phyloP scores from a whole-genome alignment of 2,329 filamentous ascomycete species.

The Hypoxylon sp. region DNA sequence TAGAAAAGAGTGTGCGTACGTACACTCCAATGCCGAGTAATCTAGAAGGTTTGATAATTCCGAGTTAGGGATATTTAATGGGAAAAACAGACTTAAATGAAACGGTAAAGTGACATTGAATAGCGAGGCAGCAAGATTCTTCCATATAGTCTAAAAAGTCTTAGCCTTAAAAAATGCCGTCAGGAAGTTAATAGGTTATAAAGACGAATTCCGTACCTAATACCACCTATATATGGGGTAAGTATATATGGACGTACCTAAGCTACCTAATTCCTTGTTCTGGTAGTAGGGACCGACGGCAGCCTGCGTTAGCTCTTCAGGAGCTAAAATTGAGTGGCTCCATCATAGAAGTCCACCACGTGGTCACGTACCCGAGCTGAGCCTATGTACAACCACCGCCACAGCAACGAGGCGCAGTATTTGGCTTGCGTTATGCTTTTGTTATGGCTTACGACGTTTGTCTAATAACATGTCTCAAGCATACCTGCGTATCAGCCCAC shows the following conservation, averaged over 20 bases:
- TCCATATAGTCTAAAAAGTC: neutral
- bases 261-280: no score
- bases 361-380: neutral
- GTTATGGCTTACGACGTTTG: conserved; percentile 22
- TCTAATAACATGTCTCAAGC: conserved; percentile 16
- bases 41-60: no score
- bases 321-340: conserved; percentile 33
- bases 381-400: conserved; percentile 29
- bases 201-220: no score
- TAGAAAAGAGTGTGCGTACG: no score
- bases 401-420: conserved; percentile 35
- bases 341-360: neutral
- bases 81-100: no score
- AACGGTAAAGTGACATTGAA: no score
- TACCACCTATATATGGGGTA: neutral
- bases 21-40: no score
- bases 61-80: no score
- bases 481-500: conserved; percentile 32
- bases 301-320: conserved; percentile 25
- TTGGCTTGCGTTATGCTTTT: conserved; percentile 25
- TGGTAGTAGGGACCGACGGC: conserved; percentile 5
- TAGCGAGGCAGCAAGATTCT: no score
- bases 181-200: no score
- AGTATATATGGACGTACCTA: neutral
- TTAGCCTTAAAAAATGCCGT: neutral